Conservation (phyloP, 768 basidiomycete genomes). For the Lentinus brumalis region DNA sequence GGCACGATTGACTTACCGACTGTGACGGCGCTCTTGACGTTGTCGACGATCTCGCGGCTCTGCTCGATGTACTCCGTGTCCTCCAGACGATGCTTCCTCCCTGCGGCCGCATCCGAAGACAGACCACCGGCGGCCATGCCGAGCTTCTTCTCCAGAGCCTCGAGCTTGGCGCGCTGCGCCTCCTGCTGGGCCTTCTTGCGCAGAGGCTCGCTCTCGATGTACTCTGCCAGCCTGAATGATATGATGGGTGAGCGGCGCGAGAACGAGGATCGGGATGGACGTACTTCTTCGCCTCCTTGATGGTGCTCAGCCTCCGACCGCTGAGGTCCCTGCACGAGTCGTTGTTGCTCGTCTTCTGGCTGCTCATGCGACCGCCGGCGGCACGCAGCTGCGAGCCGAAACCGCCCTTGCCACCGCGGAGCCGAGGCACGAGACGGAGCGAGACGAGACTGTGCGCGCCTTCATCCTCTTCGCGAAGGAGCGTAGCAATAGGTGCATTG, state of each 20-base stretch:
- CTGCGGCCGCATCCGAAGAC: slow-evolving; percentile 52
- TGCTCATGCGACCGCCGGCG: slow-evolving; percentile 96
- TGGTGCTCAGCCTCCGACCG: slow-evolving; percentile 86
- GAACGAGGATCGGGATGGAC: slow-evolving; percentile 25
- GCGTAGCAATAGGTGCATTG: slow-evolving; percentile 38
- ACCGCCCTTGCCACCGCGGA: slow-evolving; percentile 94
- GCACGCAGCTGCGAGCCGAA: slow-evolving; percentile 96
- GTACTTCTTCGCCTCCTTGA: slow-evolving; percentile 95
- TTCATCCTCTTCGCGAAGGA: slow-evolving; percentile 29
- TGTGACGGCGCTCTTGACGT: slow-evolving; percentile 87
- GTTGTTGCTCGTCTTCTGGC: slow-evolving; percentile 92
- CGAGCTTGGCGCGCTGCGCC: slow-evolving; percentile 80
- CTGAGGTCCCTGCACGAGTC: slow-evolving; percentile 93
- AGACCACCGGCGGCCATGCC: slow-evolving; percentile 52
- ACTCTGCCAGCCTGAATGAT: slow-evolving; percentile 68
- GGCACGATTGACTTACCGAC: slow-evolving; percentile 54
- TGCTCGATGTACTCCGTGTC: slow-evolving; percentile 93
- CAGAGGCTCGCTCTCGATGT: slow-evolving; percentile 82
- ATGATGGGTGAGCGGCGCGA: background rate
- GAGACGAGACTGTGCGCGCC: slow-evolving; percentile 47
- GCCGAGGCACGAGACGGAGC: slow-evolving; percentile 70
- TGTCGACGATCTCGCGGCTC: slow-evolving; percentile 87
- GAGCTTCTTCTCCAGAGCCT: slow-evolving; percentile 81
- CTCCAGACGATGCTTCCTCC: slow-evolving; percentile 88
- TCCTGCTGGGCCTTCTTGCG: slow-evolving; percentile 78